phyloP scores from a whole-genome alignment of 2,329 filamentous ascomycete genomes.

The Sclerotinia borealis region DNA sequence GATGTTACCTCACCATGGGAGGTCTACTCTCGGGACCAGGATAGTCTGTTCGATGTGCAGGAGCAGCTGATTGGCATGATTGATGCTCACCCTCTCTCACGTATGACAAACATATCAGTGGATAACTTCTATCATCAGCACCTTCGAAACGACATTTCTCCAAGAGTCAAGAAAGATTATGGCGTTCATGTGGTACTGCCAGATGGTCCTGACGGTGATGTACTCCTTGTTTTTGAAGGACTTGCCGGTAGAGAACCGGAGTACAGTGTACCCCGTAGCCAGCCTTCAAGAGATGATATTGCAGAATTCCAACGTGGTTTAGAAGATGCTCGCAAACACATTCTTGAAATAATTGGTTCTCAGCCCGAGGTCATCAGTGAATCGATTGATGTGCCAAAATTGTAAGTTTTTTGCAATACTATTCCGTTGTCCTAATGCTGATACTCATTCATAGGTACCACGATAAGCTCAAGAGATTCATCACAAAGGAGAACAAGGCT shows the following conservation, averaged over 20 bases:
- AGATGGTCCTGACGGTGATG: conserved; percentile 48
- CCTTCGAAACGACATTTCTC: conserved; percentile 57
- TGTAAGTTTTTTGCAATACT: conserved; percentile 35
- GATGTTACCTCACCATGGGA: conserved; percentile 75
- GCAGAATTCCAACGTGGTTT: conserved; percentile 50
- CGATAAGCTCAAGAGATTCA: conserved; percentile 56
- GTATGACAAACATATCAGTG: conserved; percentile 60
- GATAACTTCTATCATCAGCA: conserved; percentile 77
- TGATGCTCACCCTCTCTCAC: conserved; percentile 65
- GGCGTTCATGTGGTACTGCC: conserved; percentile 72
- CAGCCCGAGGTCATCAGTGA: conserved; percentile 49
- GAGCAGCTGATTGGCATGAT: conserved; percentile 70
- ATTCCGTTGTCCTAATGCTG: conserved; percentile 19
- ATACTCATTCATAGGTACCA: conserved; percentile 45
- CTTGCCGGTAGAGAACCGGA: conserved; percentile 40
- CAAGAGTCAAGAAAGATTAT: conserved; percentile 58
- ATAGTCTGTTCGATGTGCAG: conserved; percentile 72
- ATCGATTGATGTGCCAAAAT: conserved; percentile 52
- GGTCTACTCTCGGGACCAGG: conserved; percentile 78
- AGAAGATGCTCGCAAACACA: conserved; percentile 50
- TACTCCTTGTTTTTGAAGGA: conserved; percentile 72
- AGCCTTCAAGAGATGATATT: conserved; percentile 45
- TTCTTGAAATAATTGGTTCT: conserved; percentile 51
- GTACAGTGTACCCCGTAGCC: conserved; percentile 50
- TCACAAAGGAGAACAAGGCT: conserved; percentile 57